Percentiles rank a stretch among this genome's conserved stretches.
These are phyloP conservation scores for Scenedesmus sp. DNA, from an alignment of 163 green algal species.

Conservation along the genomic window DNA sequence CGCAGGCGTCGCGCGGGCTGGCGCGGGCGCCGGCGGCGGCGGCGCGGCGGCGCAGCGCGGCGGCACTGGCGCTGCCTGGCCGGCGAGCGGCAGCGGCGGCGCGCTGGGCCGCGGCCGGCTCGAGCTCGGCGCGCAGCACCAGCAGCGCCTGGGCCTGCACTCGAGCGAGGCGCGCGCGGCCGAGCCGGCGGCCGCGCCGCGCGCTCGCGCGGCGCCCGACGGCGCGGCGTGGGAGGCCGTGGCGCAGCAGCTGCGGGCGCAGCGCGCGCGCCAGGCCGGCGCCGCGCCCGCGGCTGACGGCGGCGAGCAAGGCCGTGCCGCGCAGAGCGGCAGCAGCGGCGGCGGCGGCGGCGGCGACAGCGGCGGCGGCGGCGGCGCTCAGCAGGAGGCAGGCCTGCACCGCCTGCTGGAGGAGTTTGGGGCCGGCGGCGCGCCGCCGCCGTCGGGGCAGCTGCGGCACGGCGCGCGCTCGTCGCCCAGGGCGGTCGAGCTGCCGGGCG, in stretches of 20 bases:
- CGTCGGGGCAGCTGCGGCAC: no score
- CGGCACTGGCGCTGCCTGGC: background rate
- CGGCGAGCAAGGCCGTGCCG: background rate
- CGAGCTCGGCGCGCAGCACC: no score
- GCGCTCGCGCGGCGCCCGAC: background rate
- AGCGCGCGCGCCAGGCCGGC: background rate
- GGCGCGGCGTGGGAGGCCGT: background rate
- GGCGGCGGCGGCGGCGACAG: background rate
- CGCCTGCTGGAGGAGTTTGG: background rate
- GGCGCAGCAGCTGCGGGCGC: conserved; percentile 9
- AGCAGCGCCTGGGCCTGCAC: background rate
- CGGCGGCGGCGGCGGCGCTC: background rate
- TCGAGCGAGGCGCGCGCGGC: background rate
- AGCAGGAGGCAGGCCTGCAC: background rate
- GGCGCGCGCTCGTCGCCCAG: no score
- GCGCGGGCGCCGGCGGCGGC: background rate
- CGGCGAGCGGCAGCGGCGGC: background rate
- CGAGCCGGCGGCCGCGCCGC: background rate
- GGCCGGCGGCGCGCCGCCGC: no score
- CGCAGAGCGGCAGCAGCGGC: background rate
- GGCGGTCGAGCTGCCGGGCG: no score
- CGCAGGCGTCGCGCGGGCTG: no score
- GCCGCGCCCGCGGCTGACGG: background rate
- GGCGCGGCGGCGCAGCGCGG: background rate
- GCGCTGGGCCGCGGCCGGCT: no score